phyloP scores from a whole-genome alignment of 2,329 filamentous ascomycete genomes.

The Claviceps purpurea region DNA sequence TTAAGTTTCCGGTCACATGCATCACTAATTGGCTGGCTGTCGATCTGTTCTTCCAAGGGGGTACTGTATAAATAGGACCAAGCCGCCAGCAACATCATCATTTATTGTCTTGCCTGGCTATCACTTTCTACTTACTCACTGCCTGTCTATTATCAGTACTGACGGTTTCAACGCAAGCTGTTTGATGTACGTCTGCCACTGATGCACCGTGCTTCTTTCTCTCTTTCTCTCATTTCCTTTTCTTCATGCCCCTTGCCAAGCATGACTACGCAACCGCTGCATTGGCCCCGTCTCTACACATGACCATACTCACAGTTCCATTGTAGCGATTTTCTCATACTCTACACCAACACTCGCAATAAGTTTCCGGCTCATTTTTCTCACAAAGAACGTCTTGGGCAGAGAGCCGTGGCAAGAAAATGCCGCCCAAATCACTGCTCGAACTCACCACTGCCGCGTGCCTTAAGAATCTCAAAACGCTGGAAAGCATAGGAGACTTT shows the following conservation, averaged over 20 bases:
- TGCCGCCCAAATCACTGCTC: slow-evolving; percentile 36
- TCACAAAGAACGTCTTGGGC: neutral
- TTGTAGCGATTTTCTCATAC: neutral
- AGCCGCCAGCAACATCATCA: neutral
- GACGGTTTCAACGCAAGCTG: neutral
- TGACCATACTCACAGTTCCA: neutral
- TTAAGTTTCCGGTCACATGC: too few species aligned
- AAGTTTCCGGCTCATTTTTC: neutral
- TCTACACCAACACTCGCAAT: neutral
- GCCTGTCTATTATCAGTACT: neutral
- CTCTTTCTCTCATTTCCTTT: neutral
- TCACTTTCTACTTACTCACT: neutral
- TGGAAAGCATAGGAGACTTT: slow-evolving; percentile 59
- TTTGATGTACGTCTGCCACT: neutral
- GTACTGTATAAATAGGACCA: too few species aligned
- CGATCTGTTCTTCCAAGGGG: too few species aligned
- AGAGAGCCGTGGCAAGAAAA: slow-evolving; percentile 8
- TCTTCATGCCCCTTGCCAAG: neutral
- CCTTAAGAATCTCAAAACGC: slow-evolving; percentile 37
- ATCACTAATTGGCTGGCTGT: too few species aligned
- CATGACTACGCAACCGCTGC: slow-evolving; percentile 1
- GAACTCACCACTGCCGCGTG: slow-evolving; percentile 37
- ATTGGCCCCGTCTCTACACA: neutral
- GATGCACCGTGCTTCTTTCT: neutral
- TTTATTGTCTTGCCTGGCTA: neutral